These are phyloP conservation scores for Euphorbia schlechtendalii DNA, from an alignment of 441 rosid genomes.

Conservation along the genomic window DNA sequence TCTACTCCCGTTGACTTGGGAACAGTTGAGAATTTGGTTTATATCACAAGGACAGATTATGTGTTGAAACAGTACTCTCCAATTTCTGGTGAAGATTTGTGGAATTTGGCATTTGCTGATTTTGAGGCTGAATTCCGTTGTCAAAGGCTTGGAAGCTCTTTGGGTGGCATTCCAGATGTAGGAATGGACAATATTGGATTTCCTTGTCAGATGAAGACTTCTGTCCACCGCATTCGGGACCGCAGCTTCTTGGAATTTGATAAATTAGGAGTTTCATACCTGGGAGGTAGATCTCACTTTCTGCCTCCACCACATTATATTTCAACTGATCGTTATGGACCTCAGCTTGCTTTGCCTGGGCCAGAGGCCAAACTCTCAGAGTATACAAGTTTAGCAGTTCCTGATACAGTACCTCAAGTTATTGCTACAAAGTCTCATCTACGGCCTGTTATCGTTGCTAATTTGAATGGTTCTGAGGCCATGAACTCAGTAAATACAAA, in stretches of 20 bases:
- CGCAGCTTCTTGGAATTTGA: constrained; percentile 34
- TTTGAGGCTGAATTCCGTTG: constrained; percentile 74
- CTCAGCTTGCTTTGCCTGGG: constrained; percentile 44
- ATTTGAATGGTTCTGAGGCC: constrained; percentile 20
- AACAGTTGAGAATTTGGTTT: constrained; percentile 36
- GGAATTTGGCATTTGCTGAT: constrained; percentile 77
- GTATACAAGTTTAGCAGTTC: constrained; percentile 23
- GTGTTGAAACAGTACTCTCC: constrained; percentile 56
- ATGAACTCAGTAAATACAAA: constrained; percentile 9
- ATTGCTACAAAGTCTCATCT: constrained; percentile 16
- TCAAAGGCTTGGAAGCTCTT: constrained; percentile 27
- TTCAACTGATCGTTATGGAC: constrained; percentile 18
- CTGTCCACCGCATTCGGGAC: constrained; percentile 49
- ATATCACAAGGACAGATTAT: constrained; percentile 65
- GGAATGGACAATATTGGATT: constrained; percentile 29
- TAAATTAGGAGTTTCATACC: constrained; percentile 21
- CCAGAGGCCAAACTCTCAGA: constrained; percentile 29
- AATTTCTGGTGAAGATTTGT: constrained; percentile 50
- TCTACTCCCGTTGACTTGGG: constrained; percentile 28
- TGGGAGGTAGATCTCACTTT: constrained; percentile 32
- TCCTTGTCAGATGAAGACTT: constrained; percentile 47
- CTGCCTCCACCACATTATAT: constrained; percentile 32
- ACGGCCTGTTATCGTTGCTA: constrained; percentile 24
- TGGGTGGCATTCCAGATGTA: constrained; percentile 29
- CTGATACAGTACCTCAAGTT: constrained; percentile 17